Evolutionary conservation across 208 protist species (phyloP), one percentile per base, ranked within the genome.

Genomic region (Trypanosoma lewisi): DNA sequence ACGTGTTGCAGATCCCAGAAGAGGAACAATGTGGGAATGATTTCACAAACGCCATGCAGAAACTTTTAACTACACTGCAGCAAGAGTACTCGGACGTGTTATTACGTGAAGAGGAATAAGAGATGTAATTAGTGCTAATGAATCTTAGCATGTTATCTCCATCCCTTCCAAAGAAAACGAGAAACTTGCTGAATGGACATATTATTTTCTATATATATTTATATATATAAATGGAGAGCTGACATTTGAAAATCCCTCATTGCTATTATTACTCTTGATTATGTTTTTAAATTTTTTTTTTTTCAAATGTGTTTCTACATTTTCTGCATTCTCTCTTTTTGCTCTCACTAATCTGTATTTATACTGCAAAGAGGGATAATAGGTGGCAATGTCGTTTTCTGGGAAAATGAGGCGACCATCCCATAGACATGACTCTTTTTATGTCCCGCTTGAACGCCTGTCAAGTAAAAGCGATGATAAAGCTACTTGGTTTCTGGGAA

Each of bases 21-120:
- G 53, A 62, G 11, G 42, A 53, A 21, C 1, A 53, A 17, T 28
- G 33, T 27, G n/a, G 12, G 8, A 44, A 62, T 48, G 53, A 62
- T 2, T 54, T 69, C 27, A 25, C 27, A 16, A 47, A 60, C 19
- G 63, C 54, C 2, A 44, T 53, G 31, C 39, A 37, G 19, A 19
- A 8, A 4, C 53, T 69, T n/a, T 28, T 62, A 12, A 14, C 31
- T 2, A 54, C 56, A 47, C 51, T 72, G 42, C 30, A 47, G n/a
- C 36, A 72, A n/a, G 66, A 72, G 42, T 54, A 27, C 41, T 11
- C 34, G 17, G 39, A 19, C 23, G 52, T 36, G 7, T 34, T 33
- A 21, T 14, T 56, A 0, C n/a, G 12, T 11, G 33, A 60, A 4
- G 12, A 31, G 17, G 19, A 57, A 21, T 51, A 50, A 7, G 21